Evolutionary conservation across 2,329 filamentous ascomycete species (phyloP).

Genomic region (Raffaelea arxii): DNA sequence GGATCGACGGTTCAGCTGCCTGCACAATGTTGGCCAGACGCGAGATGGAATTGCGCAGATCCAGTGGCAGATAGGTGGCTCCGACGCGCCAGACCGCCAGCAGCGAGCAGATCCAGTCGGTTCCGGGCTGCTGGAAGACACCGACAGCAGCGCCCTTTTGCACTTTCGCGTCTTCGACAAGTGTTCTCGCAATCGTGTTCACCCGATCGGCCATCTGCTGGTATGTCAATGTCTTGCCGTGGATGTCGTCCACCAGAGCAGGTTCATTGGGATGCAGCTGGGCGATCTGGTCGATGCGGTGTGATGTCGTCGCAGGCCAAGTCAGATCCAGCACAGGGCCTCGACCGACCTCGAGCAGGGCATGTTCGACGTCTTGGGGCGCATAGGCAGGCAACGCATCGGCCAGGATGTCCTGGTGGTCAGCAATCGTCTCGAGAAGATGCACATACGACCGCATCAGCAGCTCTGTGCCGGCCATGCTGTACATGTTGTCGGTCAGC

Average conservation of each 20-base stretch:
- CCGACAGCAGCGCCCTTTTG: not conserved
- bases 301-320: not conserved
- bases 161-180: not conserved
- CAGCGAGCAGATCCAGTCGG: conserved; percentile 22
- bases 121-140: not conserved
- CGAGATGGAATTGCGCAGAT: conserved; percentile 28
- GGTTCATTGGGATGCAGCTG: not conserved
- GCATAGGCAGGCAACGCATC: no score
- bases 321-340: no score
- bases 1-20: conserved; percentile 3
- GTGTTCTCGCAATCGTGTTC: not conserved
- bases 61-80: conserved; percentile 50
- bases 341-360: no score
- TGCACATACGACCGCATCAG: conserved; percentile 14
- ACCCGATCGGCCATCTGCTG: not conserved
- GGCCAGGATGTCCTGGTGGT: no score
- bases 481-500: conserved; percentile 23
- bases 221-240: not conserved
- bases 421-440: conserved; percentile 1
- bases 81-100: conserved; percentile 46
- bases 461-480: conserved; percentile 14
- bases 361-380: no score
- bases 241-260: not conserved
- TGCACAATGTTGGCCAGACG: conserved; percentile 24
- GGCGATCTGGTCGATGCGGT: not conserved